Base-by-base conservation (phyloP, 2,329 filamentous ascomycete species). In the Colletotrichum tropicale region DNA sequence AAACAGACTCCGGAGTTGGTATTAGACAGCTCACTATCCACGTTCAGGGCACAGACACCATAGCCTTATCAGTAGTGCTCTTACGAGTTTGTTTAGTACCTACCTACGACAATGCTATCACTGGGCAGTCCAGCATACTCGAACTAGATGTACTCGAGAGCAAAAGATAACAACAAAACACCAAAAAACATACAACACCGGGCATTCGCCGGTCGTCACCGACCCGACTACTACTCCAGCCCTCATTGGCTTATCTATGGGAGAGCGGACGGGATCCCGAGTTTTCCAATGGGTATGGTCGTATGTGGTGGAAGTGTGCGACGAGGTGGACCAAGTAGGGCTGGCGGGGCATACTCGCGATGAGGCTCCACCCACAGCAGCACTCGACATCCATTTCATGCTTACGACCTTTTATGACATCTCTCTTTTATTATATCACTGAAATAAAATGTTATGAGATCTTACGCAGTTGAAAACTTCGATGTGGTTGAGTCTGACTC, bases 321-420 rank as follows among this genome's bases (percentile, higher is more conserved):
- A 48, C 13, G 43, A 48, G 18, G 43, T 48, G 43, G 43, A 48
- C 18, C 18, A 48, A 48, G 43, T 48, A 48, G 43, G 43, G 43
- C 43, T 48, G 43, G 43, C 43, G 43, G 43, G 43, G 43, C 43
- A 21, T 12, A 21, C 43, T 48, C n/a, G 43, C 18, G 43, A 48
- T 48, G 43, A n/a, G 43, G 43, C n/a, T 13, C 43, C 43, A 18
- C 43, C 18, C 43, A 13, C 38, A n/a, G 18, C 38, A n/a, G 1
- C 43, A 21, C 43, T n/a, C n/a, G 10, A 21, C 10, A 48, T 12
- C 1, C 0, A 48, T 48, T 21, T 7, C 43, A 48, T 13, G 18
- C 18, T 13, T 12, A 21, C 43, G 6, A 52, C 2, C 21, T 21
- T 13, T 48, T 0, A 0, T 0, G 3, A 21, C 1, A 13, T 1